These are phyloP conservation scores for Quercus robur DNA, from an alignment of 306 rosid genomes.

Conservation along the genomic window DNA sequence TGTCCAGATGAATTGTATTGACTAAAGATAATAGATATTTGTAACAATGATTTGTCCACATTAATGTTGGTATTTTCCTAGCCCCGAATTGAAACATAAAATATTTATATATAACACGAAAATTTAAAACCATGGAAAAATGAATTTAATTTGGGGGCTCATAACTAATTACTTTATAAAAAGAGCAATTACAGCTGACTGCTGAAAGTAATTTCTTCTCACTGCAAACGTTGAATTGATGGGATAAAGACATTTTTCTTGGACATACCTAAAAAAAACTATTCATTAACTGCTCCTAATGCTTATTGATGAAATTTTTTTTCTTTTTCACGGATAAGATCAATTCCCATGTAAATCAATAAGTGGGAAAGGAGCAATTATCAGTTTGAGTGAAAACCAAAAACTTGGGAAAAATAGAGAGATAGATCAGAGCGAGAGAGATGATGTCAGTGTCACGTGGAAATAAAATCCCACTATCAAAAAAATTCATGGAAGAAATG, in stretches of 20 bases:
- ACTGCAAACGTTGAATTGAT: neutral
- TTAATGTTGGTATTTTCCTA: no score
- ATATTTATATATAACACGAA: no score
- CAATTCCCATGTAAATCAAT: conserved; percentile 18
- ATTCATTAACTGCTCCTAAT: conserved; percentile 6
- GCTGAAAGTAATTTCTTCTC: neutral
- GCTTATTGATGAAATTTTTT: conserved; percentile 4
- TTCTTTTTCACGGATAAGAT: neutral
- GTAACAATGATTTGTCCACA: no score
- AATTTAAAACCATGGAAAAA: no score
- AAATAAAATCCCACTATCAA: conserved; percentile 4
- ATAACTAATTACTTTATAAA: neutral
- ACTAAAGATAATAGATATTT: no score
- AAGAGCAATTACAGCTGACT: neutral
- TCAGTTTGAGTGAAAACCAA: conserved; percentile 5
- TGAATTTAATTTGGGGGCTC: no score
- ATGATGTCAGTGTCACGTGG: conserved; percentile 12
- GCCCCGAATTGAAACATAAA: no score
- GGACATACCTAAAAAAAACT: neutral
- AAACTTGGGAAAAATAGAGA: conserved; percentile 5
- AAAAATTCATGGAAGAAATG: conserved; percentile 19
- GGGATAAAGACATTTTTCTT: neutral
- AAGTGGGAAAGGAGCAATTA: conserved; percentile 25
- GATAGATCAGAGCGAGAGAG: neutral
- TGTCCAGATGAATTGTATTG: no score